These are phyloP conservation scores for Parathielavia hyrcaniae DNA, from an alignment of 495 filamentous ascomycete genomes.

Conservation along the genomic window DNA sequence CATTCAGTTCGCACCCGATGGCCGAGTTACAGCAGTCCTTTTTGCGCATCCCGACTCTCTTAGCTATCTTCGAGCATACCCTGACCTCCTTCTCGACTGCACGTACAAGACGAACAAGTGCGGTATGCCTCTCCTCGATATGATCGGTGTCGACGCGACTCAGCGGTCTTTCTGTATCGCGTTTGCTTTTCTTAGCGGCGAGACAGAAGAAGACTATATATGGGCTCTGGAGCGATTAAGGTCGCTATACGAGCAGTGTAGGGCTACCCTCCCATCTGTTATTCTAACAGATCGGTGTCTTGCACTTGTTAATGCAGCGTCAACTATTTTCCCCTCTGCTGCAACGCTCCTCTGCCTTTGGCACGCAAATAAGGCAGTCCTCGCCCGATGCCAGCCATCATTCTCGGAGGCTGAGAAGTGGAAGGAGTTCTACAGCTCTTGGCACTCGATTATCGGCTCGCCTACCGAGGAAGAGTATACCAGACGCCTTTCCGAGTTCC, in stretches of 20 bases:
- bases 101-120: not conserved
- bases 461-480: not conserved
- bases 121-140: no score
- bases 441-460: constrained; percentile 4
- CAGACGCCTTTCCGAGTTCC: not conserved
- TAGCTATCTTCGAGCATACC: not conserved
- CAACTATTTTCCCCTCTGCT: constrained; percentile 3
- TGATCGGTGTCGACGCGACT: no score
- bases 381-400: not conserved
- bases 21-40: no score
- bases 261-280: not conserved
- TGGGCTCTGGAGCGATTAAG: constrained; percentile 1
- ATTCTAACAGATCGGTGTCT: no score
- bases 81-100: not conserved
- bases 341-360: not conserved
- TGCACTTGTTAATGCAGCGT: not conserved
- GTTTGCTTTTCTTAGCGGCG: no score
- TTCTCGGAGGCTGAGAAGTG: not conserved
- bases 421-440: constrained; percentile 3
- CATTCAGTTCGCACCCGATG: no score
- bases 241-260: not conserved
- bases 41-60: no score
- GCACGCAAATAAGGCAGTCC: constrained; percentile 1
- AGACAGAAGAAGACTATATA: not conserved
- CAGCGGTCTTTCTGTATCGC: no score